Base-by-base conservation (phyloP, 2,329 filamentous ascomycete species). In the Penicillium paneum region DNA sequence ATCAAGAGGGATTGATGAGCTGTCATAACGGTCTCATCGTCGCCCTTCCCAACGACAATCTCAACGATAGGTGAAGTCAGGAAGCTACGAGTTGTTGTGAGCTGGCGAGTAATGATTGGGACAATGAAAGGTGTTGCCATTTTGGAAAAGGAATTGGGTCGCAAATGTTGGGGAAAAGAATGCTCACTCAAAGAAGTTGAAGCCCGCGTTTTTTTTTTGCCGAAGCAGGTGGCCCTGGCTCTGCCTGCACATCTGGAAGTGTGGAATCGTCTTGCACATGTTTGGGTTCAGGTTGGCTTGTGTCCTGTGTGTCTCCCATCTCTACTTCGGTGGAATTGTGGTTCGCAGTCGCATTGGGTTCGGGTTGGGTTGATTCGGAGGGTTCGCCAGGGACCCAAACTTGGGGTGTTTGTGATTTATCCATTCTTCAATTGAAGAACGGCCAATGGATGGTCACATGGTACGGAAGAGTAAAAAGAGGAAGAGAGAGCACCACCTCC, bases 1-100 rank as follows among this genome's bases (percentile, higher is more conserved):
- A 77, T 68, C 34, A 97, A 79, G 26, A 97, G 81, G 3, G 79
- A 86, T 74, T 96, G 88, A 72, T 97, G 92, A 7, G 90, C 90
- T 24, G 84, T 86, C 55, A 97, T 81, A 31, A 85, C 78, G 10
- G 83, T 85, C 64, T 83, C 79, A 1, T 75, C 71, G 5, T 84
- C 83, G 52, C 80, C 85, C 44, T 75, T 73, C 12, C 88, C 87
- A 19, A 91, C 79, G n/a, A 85, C 67, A 28, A 91, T 74, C 15
- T 84, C 84, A 31, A 91, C 83, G 11, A 90, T 78, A 0, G 89
- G 87, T 59, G 86, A 90, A 59, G 78, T 81, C 21, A 91, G 78
- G 64, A 87, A 89, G 28, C 72, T 74, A 39, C 13, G 26, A 15
- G 32, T 34, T 5, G 28, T 21, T 17, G 29, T 64, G 42, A 63